Base-by-base conservation (phyloP, 1,284 basidiomycete genomes). In the Cutaneotrichosporon mucoides region DNA sequence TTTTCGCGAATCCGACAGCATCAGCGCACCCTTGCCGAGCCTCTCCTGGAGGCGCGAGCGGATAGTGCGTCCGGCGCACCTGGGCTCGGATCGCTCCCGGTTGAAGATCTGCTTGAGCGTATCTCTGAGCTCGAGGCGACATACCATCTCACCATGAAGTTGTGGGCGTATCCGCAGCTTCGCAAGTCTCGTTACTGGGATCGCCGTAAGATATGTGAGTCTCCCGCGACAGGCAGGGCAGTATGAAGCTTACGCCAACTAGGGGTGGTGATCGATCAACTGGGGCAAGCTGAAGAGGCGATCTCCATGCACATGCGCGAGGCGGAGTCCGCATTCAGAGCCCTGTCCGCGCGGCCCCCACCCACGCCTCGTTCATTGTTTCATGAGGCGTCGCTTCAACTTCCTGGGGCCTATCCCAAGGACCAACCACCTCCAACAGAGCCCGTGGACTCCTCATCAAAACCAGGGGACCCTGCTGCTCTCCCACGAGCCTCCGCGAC, bases 171-270 rank as follows among this genome's bases (percentile, higher is more conserved):
- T 10, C 58, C 58, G 6, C 44, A 46, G 12, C 44, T 60, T 15
- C 53, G 54, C 8, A 16, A 33, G n/a, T n/a, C 53, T 4, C 36
- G 41, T 37, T 55, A 55, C 53, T 60, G 58, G 58, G 49, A 55
- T 43, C 42, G 48, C 2, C n/a, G 48, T 15, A 42, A 52, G 43
- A 45, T 60, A 10, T 60, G 58, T 60, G 38, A 55, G 58, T 41
- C 10, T n/a, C 12, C 16, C 6, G 6, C 2, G 33, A 6, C 36
- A 50, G 16, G n/a, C 16, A 10, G 13, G 12, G 35, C 9, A 3
- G 3, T 8, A 34, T 37, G 52, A 24, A 24, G 53, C 45, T 34
- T 12, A 34, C 46, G 33, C 50, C 49, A 7, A 13, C 36, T 48
- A 60, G 58, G 49, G 53, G 41, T 35, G 12, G 34, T 46, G 24